Evolutionary conservation across 108 stramenopile genomes (phyloP), one percentile per base, ranked within the genome.

Genomic region (Nitzschia putrida): DNA sequence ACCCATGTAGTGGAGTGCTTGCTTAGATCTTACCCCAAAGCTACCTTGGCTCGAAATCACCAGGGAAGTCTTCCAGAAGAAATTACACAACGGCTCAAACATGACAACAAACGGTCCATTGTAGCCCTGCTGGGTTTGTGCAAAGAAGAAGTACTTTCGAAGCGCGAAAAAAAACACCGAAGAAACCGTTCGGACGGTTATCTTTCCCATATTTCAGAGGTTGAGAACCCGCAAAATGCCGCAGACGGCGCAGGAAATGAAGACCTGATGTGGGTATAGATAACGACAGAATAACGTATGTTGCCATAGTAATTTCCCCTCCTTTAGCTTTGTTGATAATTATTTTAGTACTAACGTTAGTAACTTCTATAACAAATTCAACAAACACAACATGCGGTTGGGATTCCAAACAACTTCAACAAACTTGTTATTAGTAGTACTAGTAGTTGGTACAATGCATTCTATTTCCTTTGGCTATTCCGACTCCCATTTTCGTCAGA

Each of bases 51-150:
- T 0, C 78, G 88, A 23, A 95, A 92, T 66, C 69, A 83, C 66
- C 89, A 90, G 57, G 90, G 91, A 14, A 85, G 81, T 71, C 67
- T 83, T 37, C 85, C 93, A 2, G 69, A 74, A 11, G 93, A 95
- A 78, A 90, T 95, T 61, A 73, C 81, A 14, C 79, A 76, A 56
- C 75, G 90, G 45, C 68, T 95, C 26, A 68, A 82, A 20, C 90
- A 95, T 64, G 64, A 81, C 14, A 92, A 92, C 74, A 77, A 88
- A n/a, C 78, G 64, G 53, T 65, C 73, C 25, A 80, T 87, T 0
- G 18, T 93, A 68, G 67, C 40, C 7, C 23, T 76, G 50, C 53
- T 83, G 53, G 41, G 42, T n/a, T 44, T 56, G 0, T 55, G 56
- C 21, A 75, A 23, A 53, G 77, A 79, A 25, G 38, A 69, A 43